Base-by-base conservation (phyloP, 306 rosid genomes). In the Ammopiptanthus mongolicus region DNA sequence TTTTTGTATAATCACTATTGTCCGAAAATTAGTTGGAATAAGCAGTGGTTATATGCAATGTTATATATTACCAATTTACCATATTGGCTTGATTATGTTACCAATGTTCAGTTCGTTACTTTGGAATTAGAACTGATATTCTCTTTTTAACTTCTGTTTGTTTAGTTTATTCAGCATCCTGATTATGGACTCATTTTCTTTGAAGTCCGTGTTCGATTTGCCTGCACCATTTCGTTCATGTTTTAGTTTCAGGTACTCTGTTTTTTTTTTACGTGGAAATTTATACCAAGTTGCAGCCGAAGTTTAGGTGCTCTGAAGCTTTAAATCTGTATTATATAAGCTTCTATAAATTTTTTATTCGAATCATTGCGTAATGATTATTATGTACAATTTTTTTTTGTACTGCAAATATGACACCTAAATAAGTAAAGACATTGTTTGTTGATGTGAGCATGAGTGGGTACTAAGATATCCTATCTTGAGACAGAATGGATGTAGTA, bases 181-280 rank as follows among this genome's bases (percentile, higher is more conserved):
- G 19, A 60, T 52, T 11, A 91, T 95, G 97, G 97, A 95, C 78
- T 80, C 89, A 2, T 90, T 87, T 83, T 78, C 97, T 11, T 78
- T 95, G 83, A 95, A 90, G 90, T 90, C 97, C 0, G 84, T 90
- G 71, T 76, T 78, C 66, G 97, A 95, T 85, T 86, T 95, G 86
- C 97, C 98, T 5, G 84, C 73, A 6, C 87, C 80, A 22, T 86
- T 95, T 79, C 96, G 84, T 10, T 84, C 97, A 8, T 77, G 83
- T 77, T 95, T 95, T 82, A 88, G 81, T 72, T 95, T 90, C 93
- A 95, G 98, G 98, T 95, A 87, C 64, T 74, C 11, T 34, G 12
- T 19, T 6, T 42, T 57, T 23, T 31, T 25, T 15, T 37, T 9
- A 39, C 17, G 53, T 19, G 23, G 46, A 63, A 63, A 59, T 28